phyloP scores from a whole-genome alignment of 805 yeast genomes.

The Priceomyces carsonii region DNA sequence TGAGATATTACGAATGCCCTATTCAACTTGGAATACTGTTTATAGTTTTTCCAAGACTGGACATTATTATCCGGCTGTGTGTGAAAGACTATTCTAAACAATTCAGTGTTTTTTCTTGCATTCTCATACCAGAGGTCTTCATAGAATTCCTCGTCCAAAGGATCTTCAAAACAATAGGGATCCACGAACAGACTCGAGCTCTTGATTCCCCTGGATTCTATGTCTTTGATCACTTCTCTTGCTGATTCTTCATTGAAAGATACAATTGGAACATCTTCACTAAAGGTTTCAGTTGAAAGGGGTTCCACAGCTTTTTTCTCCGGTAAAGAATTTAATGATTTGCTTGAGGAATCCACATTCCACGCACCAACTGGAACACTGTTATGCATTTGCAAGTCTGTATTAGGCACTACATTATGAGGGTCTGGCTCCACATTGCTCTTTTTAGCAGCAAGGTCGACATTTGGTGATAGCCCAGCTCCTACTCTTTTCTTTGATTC shows the following conservation, averaged over 20 bases:
- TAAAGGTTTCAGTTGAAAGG: conserved; percentile 4
- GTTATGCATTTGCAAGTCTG: conserved; percentile 37
- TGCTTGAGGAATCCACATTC: conserved; percentile 4
- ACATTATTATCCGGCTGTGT: conserved; percentile 95
- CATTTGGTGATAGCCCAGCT: conserved; percentile 28
- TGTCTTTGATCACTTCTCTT: conserved; percentile 35
- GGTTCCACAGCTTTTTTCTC: conserved; percentile 8
- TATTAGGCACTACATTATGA: conserved; percentile 45
- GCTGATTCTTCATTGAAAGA: conserved; percentile 46
- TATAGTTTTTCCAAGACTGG: conserved; percentile 87
- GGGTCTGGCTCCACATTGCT: conserved; percentile 56
- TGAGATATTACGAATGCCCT: conserved; percentile 54
- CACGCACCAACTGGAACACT: conserved; percentile 33
- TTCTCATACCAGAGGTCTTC: conserved; percentile 83
- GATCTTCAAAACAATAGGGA: conserved; percentile 89
- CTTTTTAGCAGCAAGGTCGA: background rate
- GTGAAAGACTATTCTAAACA: conserved; percentile 84
- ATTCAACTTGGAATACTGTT: conserved; percentile 59
- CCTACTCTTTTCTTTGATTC: conserved; percentile 36
- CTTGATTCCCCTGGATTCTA: conserved; percentile 38
- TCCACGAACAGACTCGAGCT: conserved; percentile 59
- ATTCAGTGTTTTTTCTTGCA: conserved; percentile 79
- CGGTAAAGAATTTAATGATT: background rate
- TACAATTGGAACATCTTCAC: conserved; percentile 40
- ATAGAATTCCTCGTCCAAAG: conserved; percentile 75